These are phyloP conservation scores for Aspergillus uvarum DNA, from an alignment of 2,329 filamentous ascomycete species.

Conservation along the genomic window DNA sequence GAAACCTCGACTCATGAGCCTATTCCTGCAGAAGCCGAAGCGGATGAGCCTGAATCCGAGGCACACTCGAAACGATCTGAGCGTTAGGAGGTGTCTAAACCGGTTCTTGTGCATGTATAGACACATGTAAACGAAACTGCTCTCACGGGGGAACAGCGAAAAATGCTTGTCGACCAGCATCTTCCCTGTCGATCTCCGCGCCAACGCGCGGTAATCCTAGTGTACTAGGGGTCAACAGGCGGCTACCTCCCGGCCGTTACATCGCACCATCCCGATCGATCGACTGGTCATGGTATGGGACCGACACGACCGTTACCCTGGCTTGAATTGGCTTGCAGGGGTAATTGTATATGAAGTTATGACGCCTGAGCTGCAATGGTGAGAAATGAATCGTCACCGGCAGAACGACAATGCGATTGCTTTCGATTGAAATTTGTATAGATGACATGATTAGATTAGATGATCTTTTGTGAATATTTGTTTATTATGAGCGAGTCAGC, in stretches of 20 bases:
- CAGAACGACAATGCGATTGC: not conserved
- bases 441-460: slow-evolving; percentile 8
- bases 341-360: not conserved
- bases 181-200: not conserved
- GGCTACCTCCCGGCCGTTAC: not conserved
- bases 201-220: not conserved
- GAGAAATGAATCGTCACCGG: not conserved
- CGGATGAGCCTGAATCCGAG: slow-evolving; percentile 19
- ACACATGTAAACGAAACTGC: not conserved
- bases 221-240: not conserved
- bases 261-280: not conserved
- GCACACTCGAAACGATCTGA: slow-evolving; percentile 29
- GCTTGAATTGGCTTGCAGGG: not conserved
- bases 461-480: not conserved
- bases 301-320: not conserved
- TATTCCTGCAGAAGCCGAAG: slow-evolving; percentile 3
- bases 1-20: slow-evolving; percentile 19
- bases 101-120: not conserved
- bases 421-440: not conserved
- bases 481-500: not conserved
- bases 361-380: not conserved
- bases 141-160: not conserved
- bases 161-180: not conserved
- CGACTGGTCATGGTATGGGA: not conserved
- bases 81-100: not conserved